Base-by-base conservation (phyloP, 1,139 yeast genomes). In the Debaryomyces sp. region DNA sequence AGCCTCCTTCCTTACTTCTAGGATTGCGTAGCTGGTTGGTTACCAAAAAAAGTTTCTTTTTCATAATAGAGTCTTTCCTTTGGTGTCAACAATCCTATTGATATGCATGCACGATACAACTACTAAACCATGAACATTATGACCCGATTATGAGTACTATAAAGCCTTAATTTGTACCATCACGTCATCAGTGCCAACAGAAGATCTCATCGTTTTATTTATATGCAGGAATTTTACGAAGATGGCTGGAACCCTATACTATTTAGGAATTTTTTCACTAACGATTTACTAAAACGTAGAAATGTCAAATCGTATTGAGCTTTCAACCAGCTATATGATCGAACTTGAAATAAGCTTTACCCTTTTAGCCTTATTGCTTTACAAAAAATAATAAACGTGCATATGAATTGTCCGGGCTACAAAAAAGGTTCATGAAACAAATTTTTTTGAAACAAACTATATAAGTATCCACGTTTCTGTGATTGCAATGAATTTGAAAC, bases 151-250 rank as follows among this genome's bases (percentile, higher is more conserved):
- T 27, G n/a, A 1, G 13, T 27, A 27, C 12, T 27, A 24, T 7
- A 8, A 2, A 24, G 13, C 30, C 30, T 12, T 27, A 4, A 27
- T n/a, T 27, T 5, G 13, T 3, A n/a, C 30, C 13, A 7, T 12
- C 13, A 27, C n/a, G 6, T 10, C 30, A 27, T 27, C 12, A 8
- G 9, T 12, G 3, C 30, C 9, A 12, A 13, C 13, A n/a, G n/a
- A n/a, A n/a, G 29, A 37, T 23, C 21, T 37, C 30, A 24, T 27
- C 30, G 6, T n/a, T 22, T 22, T 4, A 3, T 17, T 4, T 22
- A 41, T 41, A 30, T 41, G 43, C 43, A 29, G 43, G 43, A 30
- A 5, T 12, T 41, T 21, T 41, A 41, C 43, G 43, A 41, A 41
- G 23, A 22, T 24, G 35, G 43, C 43, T 41, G 43, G 43, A 41